Evolutionary conservation across 2,329 filamentous ascomycete genomes (phyloP).

Genomic region (Aspergillus arachidicola): DNA sequence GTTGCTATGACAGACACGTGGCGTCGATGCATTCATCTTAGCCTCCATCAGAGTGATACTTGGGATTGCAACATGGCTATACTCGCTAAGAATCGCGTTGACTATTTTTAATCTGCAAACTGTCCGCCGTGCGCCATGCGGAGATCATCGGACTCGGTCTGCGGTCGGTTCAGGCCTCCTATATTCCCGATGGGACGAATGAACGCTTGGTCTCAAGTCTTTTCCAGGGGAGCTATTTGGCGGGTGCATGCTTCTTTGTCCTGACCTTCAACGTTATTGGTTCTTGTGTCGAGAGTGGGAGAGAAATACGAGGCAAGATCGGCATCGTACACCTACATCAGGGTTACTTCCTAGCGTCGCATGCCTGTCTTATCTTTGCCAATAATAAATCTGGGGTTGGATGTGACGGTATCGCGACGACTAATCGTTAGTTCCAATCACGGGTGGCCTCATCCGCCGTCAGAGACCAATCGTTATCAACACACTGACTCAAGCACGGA

Average conservation of each 20-base stretch:
- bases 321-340: background rate
- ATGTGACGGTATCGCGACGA: background rate
- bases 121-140: background rate
- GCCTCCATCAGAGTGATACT: conserved; percentile 27
- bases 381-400: background rate
- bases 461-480: background rate
- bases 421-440: background rate
- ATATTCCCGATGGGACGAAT: background rate
- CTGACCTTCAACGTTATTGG: background rate
- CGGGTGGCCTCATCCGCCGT: background rate
- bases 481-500: background rate
- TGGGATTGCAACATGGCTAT: conserved; percentile 12
- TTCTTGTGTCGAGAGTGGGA: background rate
- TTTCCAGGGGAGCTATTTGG: background rate
- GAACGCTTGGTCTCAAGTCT: background rate
- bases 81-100: background rate
- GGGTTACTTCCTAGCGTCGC: background rate
- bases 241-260: background rate
- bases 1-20: conserved; percentile 35
- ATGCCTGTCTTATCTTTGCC: background rate
- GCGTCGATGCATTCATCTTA: conserved; percentile 37
- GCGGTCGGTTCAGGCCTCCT: background rate
- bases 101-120: background rate
- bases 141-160: background rate
- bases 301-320: background rate